Evolutionary conservation across 805 yeast genomes (phyloP).

Genomic region (Lipomyces japonicus): DNA sequence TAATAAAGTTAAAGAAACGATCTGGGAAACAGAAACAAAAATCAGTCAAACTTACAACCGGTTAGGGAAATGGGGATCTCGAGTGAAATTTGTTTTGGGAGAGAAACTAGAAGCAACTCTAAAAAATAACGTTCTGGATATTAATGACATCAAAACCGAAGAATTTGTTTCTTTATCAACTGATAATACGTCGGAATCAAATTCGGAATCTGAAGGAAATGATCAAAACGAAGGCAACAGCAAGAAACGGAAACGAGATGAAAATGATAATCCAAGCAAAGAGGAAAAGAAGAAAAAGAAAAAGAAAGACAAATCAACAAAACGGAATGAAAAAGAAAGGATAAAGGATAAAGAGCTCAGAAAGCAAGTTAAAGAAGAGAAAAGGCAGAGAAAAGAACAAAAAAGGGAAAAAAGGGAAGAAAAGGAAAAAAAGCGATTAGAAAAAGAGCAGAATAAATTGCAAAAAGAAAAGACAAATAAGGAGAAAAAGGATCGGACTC

Average conservation of each 20-base stretch:
- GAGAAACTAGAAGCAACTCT: constrained; percentile 75
- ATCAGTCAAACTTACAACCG: constrained; percentile 38
- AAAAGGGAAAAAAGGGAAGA: constrained; percentile 35
- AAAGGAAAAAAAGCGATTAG: constrained; percentile 25
- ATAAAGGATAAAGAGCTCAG: constrained; percentile 35
- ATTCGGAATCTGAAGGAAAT: constrained; percentile 18
- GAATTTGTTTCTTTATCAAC: constrained; percentile 30
- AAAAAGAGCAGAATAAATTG: not conserved
- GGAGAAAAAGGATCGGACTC: not conserved
- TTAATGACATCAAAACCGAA: constrained; percentile 27
- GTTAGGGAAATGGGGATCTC: constrained; percentile 78
- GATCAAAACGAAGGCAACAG: constrained; percentile 15
- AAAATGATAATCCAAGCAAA: constrained; percentile 33
- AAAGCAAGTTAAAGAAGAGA: constrained; percentile 20
- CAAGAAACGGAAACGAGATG: constrained; percentile 33
- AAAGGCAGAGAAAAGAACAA: constrained; percentile 32
- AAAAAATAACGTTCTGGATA: constrained; percentile 29
- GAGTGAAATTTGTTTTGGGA: constrained; percentile 81
- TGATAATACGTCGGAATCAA: constrained; percentile 30
- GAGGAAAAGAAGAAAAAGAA: constrained; percentile 34
- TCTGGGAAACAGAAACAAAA: constrained; percentile 58
- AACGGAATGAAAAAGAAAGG: constrained; percentile 35
- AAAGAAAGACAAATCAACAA: constrained; percentile 31
- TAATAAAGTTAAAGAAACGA: too few relatives aligned
- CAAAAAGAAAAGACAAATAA: not conserved